Conservation (phyloP, 306 rosid genomes). For the Chamaecrista fasciculata region DNA sequence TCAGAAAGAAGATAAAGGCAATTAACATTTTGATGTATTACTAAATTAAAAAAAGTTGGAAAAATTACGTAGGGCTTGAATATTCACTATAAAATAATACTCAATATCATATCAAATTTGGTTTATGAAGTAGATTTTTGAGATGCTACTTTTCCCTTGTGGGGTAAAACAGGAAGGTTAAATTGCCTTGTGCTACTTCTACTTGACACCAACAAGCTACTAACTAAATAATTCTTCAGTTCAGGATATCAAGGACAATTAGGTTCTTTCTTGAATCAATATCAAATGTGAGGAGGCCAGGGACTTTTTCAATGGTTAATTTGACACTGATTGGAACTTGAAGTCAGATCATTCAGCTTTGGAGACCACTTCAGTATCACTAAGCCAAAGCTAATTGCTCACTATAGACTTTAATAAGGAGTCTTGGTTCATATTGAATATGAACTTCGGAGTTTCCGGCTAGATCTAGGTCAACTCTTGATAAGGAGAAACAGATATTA, state of each 20-base stretch:
- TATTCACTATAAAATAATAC: not conserved
- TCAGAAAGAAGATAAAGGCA: not conserved
- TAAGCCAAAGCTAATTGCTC: not conserved
- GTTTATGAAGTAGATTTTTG: too few species aligned
- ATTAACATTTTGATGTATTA: not conserved
- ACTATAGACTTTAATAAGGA: not conserved
- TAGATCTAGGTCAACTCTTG: not conserved
- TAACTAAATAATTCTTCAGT: not conserved
- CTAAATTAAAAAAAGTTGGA: not conserved
- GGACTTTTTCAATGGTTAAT: not conserved
- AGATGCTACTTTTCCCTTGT: too few species aligned
- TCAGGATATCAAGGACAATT: not conserved
- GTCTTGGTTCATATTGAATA: not conserved
- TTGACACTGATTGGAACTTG: too few species aligned
- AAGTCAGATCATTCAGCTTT: too few species aligned
- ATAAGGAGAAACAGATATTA: not conserved
- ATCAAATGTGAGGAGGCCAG: not conserved
- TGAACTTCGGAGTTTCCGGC: not conserved
- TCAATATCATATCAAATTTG: not conserved
- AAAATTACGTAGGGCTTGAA: not conserved
- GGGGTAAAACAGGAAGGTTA: too few species aligned
- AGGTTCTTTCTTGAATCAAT: not conserved
- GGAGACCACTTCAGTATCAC: not conserved
- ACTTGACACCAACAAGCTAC: not conserved
- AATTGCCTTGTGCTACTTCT: not conserved